Evolutionary conservation across 148 eudicot species (phyloP), one percentile per base, ranked within the genome.

Genomic region (Vaccinium macrocarpon): DNA sequence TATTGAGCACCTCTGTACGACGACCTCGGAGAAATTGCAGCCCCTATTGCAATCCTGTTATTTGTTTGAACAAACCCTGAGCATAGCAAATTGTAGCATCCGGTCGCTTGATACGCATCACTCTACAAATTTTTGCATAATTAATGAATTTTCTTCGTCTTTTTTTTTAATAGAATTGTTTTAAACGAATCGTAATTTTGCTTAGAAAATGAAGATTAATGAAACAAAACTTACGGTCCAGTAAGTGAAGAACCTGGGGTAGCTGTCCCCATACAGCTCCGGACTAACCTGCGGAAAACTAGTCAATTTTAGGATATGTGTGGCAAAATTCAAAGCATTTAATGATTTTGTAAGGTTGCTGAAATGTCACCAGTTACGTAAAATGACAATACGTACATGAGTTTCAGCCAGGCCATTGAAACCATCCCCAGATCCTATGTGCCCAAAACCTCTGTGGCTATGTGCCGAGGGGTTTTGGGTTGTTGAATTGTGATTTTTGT

Each of bases 201-300:
- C 55, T 52, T 52, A 52, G 14, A 52, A 52, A 2, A 52, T 52
- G 14, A 52, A 52, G 55, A 8, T 52, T 52, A 18, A 38, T 12
- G 27, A 4, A 14, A 64, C 10, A 46, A 35, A 71, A 78, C 93
- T 89, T 91, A 94, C 98, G 0, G 98, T 97, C 99, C 99, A 97
- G 85, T 97, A 97, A 64, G 98, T 97, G 90, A 97, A 97, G 92
- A 97, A 97, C 86, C 99, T 89, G 15, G 98, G 99, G 76, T 92
- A 89, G 84, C 77, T 95, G 89, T 97, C 99, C 46, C 98, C 99
- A 90, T 97, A 97, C 15, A 97, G 93, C 92, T 93, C 99, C 38
- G 98, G 99, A 76, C 98, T 95, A 79, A 97, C 95, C 99, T 95
- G 94, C 8, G 32, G 64, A 81, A 53, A 8, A 84, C n/a, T 53